Conservation (phyloP, 805 yeast genomes). For the Metschnikowia cerradonensis region DNA sequence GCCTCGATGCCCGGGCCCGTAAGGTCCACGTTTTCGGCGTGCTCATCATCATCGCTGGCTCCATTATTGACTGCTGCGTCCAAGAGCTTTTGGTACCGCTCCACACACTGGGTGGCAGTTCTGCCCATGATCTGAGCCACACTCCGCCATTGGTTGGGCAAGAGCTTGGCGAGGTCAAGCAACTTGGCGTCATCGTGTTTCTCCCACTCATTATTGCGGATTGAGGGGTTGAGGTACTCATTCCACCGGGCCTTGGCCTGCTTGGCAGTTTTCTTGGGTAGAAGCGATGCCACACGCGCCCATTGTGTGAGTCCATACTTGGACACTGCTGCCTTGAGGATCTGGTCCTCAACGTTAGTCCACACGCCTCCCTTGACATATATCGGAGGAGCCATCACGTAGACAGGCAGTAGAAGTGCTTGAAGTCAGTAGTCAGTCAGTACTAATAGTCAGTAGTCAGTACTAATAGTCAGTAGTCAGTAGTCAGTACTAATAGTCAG, state of each 20-base stretch:
- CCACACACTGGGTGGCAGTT: conserved; percentile 83
- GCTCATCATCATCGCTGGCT: conserved; percentile 23
- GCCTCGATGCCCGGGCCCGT: conserved; percentile 54
- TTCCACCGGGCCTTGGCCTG: conserved; percentile 93
- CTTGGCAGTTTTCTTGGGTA: conserved; percentile 80
- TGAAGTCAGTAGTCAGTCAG: not conserved
- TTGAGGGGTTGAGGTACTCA: conserved; percentile 77
- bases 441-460: not conserved
- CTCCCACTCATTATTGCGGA: conserved; percentile 65
- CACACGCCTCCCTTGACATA: conserved; percentile 87
- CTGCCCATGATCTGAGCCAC: conserved; percentile 79
- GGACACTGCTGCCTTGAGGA: conserved; percentile 83
- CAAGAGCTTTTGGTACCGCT: conserved; percentile 71
- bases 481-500: not conserved
- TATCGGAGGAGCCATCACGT: conserved; percentile 43
- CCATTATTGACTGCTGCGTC: conserved; percentile 38
- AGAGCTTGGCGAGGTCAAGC: conserved; percentile 56
- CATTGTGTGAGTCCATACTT: conserved; percentile 94
- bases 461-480: not conserved
- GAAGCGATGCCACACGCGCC: conserved; percentile 84
- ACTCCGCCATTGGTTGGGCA: conserved; percentile 94
- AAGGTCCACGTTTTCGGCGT: conserved; percentile 24
- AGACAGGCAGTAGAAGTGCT: not conserved
- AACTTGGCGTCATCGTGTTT: conserved; percentile 72
- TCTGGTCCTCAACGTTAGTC: conserved; percentile 84